Percentiles rank a stretch among this genome's conserved stretches.
These are phyloP conservation scores for Elsinoe perseae DNA, from an alignment of 2,329 filamentous ascomycete genomes.

Conservation along the genomic window DNA sequence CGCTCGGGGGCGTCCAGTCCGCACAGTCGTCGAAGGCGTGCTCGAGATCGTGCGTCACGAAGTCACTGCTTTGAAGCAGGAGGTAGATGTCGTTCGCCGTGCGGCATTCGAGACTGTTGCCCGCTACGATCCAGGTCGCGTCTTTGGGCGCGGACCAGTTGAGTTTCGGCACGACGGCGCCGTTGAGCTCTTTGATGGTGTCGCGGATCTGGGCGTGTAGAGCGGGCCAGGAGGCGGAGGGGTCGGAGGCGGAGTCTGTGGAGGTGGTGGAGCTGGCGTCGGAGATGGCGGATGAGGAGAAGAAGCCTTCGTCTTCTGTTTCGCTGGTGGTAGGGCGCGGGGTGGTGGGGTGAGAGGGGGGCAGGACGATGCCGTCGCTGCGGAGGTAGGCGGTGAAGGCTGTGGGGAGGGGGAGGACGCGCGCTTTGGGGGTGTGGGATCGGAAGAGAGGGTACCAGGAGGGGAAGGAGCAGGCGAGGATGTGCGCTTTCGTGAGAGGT, in stretches of 20 bases:
- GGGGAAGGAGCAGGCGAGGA: slow-evolving; percentile 90
- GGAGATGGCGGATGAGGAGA: slow-evolving; percentile 35
- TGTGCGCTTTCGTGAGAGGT: slow-evolving; percentile 75
- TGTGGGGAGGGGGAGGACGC: slow-evolving; percentile 67
- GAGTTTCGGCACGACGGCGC: slow-evolving; percentile 81
- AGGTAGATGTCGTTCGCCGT: slow-evolving; percentile 87
- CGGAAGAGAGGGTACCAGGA: slow-evolving; percentile 67
- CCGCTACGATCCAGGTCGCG: slow-evolving; percentile 80
- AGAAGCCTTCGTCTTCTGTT: slow-evolving; percentile 47
- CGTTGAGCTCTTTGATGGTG: slow-evolving; percentile 73
- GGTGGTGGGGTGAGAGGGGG: slow-evolving; percentile 53
- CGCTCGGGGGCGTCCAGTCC: slow-evolving; percentile 27
- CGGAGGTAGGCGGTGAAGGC: slow-evolving; percentile 80
- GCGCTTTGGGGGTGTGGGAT: slow-evolving; percentile 72
- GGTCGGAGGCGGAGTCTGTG: slow-evolving; percentile 52
- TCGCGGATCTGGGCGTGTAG: slow-evolving; percentile 69
- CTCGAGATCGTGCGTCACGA: slow-evolving; percentile 87
- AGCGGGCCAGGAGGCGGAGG: slow-evolving; percentile 53
- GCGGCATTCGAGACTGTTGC: slow-evolving; percentile 86
- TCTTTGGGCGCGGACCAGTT: slow-evolving; percentile 98
- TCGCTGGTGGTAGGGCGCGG: slow-evolving; percentile 33
- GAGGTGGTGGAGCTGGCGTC: slow-evolving; percentile 44
- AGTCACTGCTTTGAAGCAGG: slow-evolving; percentile 87
- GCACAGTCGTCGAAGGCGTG: slow-evolving; percentile 78
- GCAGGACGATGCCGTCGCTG: slow-evolving; percentile 85